Conservation (phyloP, 257 asterid genomes). For the Paulownia fortunei region DNA sequence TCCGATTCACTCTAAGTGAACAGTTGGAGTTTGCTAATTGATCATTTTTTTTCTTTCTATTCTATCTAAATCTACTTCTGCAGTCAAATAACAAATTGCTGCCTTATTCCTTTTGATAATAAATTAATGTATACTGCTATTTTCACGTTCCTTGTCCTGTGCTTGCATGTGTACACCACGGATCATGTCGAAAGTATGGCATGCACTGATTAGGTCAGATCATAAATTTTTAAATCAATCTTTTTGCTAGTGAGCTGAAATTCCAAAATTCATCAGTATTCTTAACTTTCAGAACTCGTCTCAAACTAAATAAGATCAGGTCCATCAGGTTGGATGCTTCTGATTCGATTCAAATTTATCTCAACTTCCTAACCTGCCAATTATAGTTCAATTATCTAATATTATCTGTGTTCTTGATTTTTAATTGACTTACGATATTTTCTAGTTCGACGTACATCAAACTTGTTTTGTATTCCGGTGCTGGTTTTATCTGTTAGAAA, state of each 20-base stretch:
- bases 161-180: neutral
- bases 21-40: neutral
- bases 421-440: neutral
- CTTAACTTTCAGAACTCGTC: neutral
- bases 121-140: neutral
- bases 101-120: neutral
- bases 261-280: neutral
- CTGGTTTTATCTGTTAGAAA: neutral
- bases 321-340: neutral
- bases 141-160: neutral
- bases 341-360: neutral
- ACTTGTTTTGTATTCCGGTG: neutral
- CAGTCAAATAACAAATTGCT: neutral
- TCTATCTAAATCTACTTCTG: neutral
- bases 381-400: too few relatives aligned
- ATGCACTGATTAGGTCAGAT: neutral
- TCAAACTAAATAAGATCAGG: neutral
- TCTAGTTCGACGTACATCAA: slow-evolving; percentile 2
- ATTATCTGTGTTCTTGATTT: neutral
- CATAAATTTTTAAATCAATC: neutral
- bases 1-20: too few relatives aligned
- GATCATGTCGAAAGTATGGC: too few relatives aligned
- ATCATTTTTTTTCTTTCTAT: neutral
- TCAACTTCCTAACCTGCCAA: neutral
- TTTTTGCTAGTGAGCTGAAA: neutral